Evolutionary conservation across 306 rosid genomes (phyloP), one percentile per base, ranked within the genome.

Genomic region (Mimosa pudica): DNA sequence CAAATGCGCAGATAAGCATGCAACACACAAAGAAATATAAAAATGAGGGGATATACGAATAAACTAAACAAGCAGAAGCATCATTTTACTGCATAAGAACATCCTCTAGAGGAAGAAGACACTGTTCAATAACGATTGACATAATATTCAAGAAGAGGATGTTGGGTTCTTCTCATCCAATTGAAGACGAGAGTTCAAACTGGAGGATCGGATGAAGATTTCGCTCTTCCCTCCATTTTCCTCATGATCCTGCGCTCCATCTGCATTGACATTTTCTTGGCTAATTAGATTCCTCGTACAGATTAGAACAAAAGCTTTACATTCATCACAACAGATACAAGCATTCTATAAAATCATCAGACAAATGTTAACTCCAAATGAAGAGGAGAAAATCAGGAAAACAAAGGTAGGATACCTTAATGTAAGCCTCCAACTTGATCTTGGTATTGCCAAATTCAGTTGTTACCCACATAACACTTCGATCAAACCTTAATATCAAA

Each of bases 191-290:
- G 18, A 32, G 71, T 47, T 55, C 79, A 79, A 79, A 52, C 65
- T 8, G 8, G 18, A 70, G 51, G 76, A 80, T 54, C 30, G 30
- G 76, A 80, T 54, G 60, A 76, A 41, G 68, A 62, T n/a, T 62
- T 66, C 18, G 62, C 66, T 64, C 62, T 80, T 52, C 61, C 71
- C 24, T 68, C 72, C 73, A 44, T 60, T 1, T 73, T 12, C 69
- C 89, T 85, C 13, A 88, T 73, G 58, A 89, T 83, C 79, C 83
- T 86, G 20, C 55, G 75, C 79, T 86, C 90, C 93, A 89, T 85
- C 93, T 91, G 86, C 57, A 44, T 42, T n/a, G 8, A 51, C 57
- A 62, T 62, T 30, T 8, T 20, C 14, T 18, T 18, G 9, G 63
- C n/a, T 61, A 57, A 72, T 17, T 12, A 20, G 17, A 41, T 33